Evolutionary conservation across 768 basidiomycete genomes (phyloP), one percentile per base, ranked within the genome.

Genomic region (Boletus insuetus): DNA sequence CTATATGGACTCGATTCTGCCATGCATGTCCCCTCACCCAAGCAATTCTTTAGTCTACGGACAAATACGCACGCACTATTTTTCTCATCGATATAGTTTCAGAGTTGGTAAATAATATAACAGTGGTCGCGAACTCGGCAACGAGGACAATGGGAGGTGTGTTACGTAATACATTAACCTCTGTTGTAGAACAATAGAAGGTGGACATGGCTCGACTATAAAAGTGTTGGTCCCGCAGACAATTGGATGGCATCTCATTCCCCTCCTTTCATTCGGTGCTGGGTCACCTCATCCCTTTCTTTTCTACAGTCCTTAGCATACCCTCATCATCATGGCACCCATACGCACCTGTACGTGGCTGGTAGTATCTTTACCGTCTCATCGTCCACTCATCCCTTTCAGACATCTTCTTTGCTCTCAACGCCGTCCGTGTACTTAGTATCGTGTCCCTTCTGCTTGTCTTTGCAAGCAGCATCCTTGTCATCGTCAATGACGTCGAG

Each of bases 371-470:
- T 16, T 9, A 0, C 54, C 24, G 5, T 3, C 24, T 24, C 22
- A 19, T 46, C 20, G 10, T 46, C 22, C n/a, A 4, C 46, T 62
- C 55, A 59, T 26, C 12, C 26, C 16, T 24, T 37, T 11, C 59
- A 81, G 79, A 84, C 62, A 65, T 81, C 24, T 94, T 92, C 76
- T 84, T 90, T 64, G 82, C 79, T 44, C 86, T 96, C 65, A 95
- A 96, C 65, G 78, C 68, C 65, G 80, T 91, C 65, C 90, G 94
- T 29, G 73, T 80, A 35, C 71, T 97, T 44, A 91, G 90, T 73
- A 84, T 97, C 63, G 79, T 95, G 49, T 79, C 84, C 9, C 79
- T 96, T 49, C 58, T 89, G 8, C 82, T 95, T 45, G 89, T 93
- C 42, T 87, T 96, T 58, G 76, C 89, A 14, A 91, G 82, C 75